A percentile compares a stretch with the other conserved stretches of the same genome.
These are phyloP conservation scores for Hortiboletus campestris DNA, from an alignment of 768 basidiomycete genomes.

Conservation along the genomic window DNA sequence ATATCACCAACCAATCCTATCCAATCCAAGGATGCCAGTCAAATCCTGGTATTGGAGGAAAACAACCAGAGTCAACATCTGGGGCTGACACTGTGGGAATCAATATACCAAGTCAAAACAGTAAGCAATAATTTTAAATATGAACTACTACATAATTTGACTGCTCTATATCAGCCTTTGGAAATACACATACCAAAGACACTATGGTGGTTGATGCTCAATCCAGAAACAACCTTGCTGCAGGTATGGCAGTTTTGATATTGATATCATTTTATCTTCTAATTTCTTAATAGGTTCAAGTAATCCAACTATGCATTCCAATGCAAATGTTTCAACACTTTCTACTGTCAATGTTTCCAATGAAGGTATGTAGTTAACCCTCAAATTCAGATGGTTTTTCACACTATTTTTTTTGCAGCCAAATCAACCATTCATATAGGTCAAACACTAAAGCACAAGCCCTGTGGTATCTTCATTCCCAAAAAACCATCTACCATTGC, in stretches of 20 bases:
- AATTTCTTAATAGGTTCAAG: not conserved
- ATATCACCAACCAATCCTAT: not conserved
- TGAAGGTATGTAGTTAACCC: not conserved
- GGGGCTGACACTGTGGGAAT: not conserved
- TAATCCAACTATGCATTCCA: fast-evolving
- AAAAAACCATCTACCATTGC: not conserved
- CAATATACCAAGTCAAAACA: not conserved
- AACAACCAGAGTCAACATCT: not conserved
- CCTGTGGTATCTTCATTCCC: not conserved
- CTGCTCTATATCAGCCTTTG: not conserved
- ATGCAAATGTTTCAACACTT: not conserved
- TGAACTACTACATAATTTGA: fast-evolving
- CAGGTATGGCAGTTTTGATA: not conserved
- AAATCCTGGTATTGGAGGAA: not conserved
- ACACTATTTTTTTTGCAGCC: not conserved
- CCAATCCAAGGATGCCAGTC: not conserved
- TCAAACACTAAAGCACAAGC: not conserved
- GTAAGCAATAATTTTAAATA: not conserved
- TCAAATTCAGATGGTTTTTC: not conserved
- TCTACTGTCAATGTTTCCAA: too few species aligned
- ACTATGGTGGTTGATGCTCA: too few species aligned
- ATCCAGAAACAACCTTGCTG: fast-evolving
- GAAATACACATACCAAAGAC: not conserved
- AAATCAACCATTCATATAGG: not conserved
- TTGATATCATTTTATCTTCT: not conserved